Evolutionary conservation across 163 green algal genomes (phyloP), one percentile per base, ranked within the genome.

Genomic region (Trebouxia gelatinosa): DNA sequence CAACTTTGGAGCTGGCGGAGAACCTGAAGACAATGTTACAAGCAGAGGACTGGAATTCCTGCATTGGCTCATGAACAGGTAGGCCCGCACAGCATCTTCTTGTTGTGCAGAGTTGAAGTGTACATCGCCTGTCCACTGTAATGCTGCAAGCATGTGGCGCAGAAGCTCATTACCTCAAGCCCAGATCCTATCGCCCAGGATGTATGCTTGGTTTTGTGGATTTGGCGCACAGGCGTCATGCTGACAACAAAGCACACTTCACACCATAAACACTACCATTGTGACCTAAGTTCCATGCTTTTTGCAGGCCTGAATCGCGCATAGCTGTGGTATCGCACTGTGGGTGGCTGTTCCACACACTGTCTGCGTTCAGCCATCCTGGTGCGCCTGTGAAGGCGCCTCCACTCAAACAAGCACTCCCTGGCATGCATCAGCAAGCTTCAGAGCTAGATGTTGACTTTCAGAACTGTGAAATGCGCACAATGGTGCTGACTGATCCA

Each of bases 271-370:
- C n/a, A n/a, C n/a, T n/a, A n/a, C n/a, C n/a, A n/a, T n/a, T n/a
- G n/a, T n/a, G n/a, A n/a, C n/a, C n/a, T n/a, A n/a, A n/a, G 29
- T n/a, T 70, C 19, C 2, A 28, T 7, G 4, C 59, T 17, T 59
- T 81, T 67, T 72, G 72, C 61, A 82, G 81, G 38, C 85, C 85
- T 13, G 84, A 92, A 79, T 81, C 59, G 3, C 80, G 89, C 82
- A 90, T 92, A 48, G 85, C 84, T 28, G 87, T 92, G 59, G 88
- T 92, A 23, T 90, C 83, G 2, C 88, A 92, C 77, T 87, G 78
- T 23, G 88, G 86, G 35, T 90, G 90, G 71, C 81, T 92, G 17
- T 89, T 85, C 75, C 84, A 86, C 64, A 88, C 82, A 32, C 76
- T 92, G 19, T 75, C 76, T 7, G 80, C 80, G 37, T 90, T 87